Evolutionary conservation across 1,139 yeast species (phyloP).

Genomic region (Candida sp.): DNA sequence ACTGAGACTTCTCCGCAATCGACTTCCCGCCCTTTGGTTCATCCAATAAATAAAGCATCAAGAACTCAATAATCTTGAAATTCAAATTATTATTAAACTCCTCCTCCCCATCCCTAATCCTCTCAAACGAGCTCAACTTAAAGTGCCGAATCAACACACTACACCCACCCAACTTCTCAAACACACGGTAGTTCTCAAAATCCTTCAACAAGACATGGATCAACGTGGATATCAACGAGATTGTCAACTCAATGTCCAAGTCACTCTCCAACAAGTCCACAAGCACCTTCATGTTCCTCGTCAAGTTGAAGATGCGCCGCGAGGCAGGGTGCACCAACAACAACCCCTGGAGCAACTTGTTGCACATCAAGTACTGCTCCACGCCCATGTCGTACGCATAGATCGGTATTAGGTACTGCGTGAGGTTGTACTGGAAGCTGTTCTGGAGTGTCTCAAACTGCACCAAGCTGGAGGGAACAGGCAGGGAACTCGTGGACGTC

Average conservation of each 20-base stretch:
- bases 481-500: constrained; percentile 13
- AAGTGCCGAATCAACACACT: constrained; percentile 50
- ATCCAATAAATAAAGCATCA: constrained; percentile 74
- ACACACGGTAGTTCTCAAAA: constrained; percentile 58
- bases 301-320: constrained; percentile 46
- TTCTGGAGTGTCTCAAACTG: constrained; percentile 56
- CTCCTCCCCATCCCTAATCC: constrained; percentile 8
- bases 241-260: constrained; percentile 17
- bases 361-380: constrained; percentile 24
- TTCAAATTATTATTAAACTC: constrained; percentile 32
- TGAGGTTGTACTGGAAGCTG: constrained; percentile 51
- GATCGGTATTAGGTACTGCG: constrained; percentile 34
- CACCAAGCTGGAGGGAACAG: constrained; percentile 21
- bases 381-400: constrained; percentile 18
- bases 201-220: constrained; percentile 66
- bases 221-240: constrained; percentile 58
- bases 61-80: constrained; percentile 70
- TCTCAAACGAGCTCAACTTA: constrained; percentile 21
- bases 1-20: constrained; percentile 56
- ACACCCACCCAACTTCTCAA: constrained; percentile 67
- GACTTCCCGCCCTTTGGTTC: constrained; percentile 41
- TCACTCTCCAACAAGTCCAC: constrained; percentile 26
- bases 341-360: constrained; percentile 63
- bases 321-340: constrained; percentile 64
- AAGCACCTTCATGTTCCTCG: constrained; percentile 34